Base-by-base conservation (phyloP, 1,139 yeast genomes). In the Eremothecium coryli region DNA sequence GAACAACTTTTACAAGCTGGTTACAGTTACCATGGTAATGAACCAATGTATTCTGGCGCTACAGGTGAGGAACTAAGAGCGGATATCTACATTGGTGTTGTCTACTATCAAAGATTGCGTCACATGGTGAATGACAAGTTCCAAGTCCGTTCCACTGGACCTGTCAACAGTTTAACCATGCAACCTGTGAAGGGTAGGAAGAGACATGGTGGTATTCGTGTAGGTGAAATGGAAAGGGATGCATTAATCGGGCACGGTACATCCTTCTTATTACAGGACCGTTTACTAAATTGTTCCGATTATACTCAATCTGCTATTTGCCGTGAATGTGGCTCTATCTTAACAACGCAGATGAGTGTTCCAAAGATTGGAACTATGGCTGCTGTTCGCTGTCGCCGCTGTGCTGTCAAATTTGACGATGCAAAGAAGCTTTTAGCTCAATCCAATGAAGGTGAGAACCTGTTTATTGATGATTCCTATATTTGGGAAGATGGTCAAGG, bases 171-270 rank as follows among this genome's bases (percentile, higher is more conserved):
- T 23, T 71, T 90, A 54, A 93, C 98, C 12, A 88, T 90, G 96
- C 99, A 90, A 69, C 99, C 99, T 31, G 98, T 90, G 40, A 90
- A 93, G 68, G 99, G 99, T 54, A 81, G 99, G 67, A 93, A 90
- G 77, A 78, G 98, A 66, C 78, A 82, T 47, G 99, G 99, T 65
- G 99, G 99, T 80, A 90, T 90, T 50, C 94, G 99, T 71, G 94
- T 90, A 26, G 98, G 98, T 60, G 98, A 90, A 63, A 90, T 90
- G 99, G 99, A 90, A 66, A 82, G 98, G 67, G 99, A 90, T 70
- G 98, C 98, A 2, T 69, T 90, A 52, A 86, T 90, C 58, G 99
- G 98, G 42, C 98, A 93, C 58, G 99, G 98, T 64, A 81, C 98
- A n/a, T 86, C 98, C 1, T 90, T 75, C 75, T 66, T 90, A 54